A percentile compares a stretch with the other conserved stretches of the same genome.
Conservation (phyloP, 257 asterid genomes). For the Salvia hispanica region DNA sequence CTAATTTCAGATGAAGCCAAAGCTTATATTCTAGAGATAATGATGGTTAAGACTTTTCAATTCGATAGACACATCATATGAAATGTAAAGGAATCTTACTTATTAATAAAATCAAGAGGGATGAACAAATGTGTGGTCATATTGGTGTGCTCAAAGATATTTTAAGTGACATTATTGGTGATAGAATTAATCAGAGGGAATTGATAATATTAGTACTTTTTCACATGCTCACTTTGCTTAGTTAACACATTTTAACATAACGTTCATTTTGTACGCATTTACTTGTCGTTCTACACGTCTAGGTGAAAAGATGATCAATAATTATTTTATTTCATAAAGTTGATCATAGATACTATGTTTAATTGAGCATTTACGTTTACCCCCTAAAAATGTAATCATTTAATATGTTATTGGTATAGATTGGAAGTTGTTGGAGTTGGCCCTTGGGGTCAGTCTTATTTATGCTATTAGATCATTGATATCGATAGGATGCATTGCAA, state of each 20-base stretch:
- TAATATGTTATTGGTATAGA: too few species aligned
- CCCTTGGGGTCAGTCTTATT: too few species aligned
- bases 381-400: too few species aligned
- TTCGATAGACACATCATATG: constrained; percentile 32
- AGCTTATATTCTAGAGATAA: constrained; percentile 32
- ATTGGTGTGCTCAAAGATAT: constrained; percentile 5
- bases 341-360: too few species aligned
- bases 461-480: too few species aligned
- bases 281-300: too few species aligned
- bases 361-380: too few species aligned
- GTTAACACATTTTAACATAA: not conserved
- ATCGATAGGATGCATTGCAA: too few species aligned
- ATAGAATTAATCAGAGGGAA: not conserved
- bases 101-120: constrained; percentile 20
- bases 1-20: constrained; percentile 37
- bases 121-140: constrained; percentile 20
- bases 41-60: constrained; percentile 21
- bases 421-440: too few species aligned
- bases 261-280: not conserved
- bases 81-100: constrained; percentile 37
- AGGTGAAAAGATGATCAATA: not conserved
- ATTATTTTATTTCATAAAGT: not conserved
- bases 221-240: not conserved
- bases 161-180: constrained; percentile 16
- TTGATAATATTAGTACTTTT: not conserved